These are phyloP conservation scores for Apodospora peruviana DNA, from an alignment of 495 filamentous ascomycete species.

Conservation along the genomic window DNA sequence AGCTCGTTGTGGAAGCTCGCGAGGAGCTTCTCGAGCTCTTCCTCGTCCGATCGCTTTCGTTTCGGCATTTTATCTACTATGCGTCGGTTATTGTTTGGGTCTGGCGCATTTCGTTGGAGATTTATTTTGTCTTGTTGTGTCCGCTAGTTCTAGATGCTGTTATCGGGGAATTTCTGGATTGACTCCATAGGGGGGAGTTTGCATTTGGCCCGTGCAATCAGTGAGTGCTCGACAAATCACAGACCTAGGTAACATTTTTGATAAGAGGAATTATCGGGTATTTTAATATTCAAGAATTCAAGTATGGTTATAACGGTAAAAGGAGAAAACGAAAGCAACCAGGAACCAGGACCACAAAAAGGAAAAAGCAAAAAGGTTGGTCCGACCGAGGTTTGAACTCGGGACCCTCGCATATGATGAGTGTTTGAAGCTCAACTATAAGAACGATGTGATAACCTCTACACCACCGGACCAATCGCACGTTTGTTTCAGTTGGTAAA, in stretches of 20 bases:
- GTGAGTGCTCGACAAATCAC: too few species aligned
- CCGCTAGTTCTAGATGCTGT: too few species aligned
- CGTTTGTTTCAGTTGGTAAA: not conserved
- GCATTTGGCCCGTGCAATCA: too few species aligned
- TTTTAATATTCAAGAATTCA: too few species aligned
- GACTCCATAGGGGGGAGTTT: too few species aligned
- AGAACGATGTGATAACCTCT: not conserved
- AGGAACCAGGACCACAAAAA: too few species aligned
- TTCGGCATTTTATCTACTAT: slow-evolving; percentile 34
- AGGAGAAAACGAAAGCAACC: too few species aligned
- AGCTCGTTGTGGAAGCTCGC: slow-evolving; percentile 55
- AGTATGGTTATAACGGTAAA: too few species aligned
- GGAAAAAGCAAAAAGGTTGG: not conserved
- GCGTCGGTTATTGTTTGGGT: slow-evolving; percentile 10
- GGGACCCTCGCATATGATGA: not conserved
- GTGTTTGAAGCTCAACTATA: not conserved
- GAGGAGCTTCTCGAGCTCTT: slow-evolving; percentile 48
- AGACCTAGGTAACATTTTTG: too few species aligned
- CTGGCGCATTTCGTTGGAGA: not conserved
- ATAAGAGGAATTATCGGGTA: too few species aligned
- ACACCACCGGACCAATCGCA: not conserved
- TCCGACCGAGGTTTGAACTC: not conserved
- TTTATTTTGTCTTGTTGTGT: not conserved
- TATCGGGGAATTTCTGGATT: too few species aligned
- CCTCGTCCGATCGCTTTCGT: slow-evolving; percentile 37